Evolutionary conservation across 805 yeast genomes (phyloP).

Genomic region (Kuraishia capsulata): DNA sequence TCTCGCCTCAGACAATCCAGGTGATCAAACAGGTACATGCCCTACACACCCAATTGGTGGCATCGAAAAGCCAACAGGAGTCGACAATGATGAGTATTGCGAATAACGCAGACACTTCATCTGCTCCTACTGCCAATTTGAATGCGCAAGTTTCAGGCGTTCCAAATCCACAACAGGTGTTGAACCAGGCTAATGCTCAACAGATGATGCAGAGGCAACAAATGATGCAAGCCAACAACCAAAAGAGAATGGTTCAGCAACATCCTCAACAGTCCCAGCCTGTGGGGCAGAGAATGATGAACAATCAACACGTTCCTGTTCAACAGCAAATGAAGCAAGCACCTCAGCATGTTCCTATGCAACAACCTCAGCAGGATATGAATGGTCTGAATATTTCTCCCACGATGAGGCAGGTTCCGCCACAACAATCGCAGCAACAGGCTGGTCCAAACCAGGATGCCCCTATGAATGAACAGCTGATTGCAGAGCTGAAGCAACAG

Average conservation of each 20-base stretch:
- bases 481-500: conserved; percentile 15
- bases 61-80: conserved; percentile 6
- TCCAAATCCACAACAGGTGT: conserved; percentile 3
- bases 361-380: background rate
- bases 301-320: background rate
- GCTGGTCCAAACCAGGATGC: background rate
- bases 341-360: background rate
- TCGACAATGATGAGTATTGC: conserved; percentile 11
- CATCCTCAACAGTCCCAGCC: background rate
- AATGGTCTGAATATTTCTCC: background rate
- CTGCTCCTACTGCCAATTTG: background rate
- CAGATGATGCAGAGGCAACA: conserved; percentile 7
- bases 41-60: conserved; percentile 16
- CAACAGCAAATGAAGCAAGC: background rate
- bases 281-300: background rate
- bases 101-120: background rate
- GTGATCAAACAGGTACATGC: conserved; percentile 59
- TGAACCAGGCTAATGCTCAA: conserved; percentile 7
- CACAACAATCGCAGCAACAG: background rate
- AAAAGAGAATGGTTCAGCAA: background rate
- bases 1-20: conserved; percentile 50
- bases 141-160: background rate
- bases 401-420: background rate
- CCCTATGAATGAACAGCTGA: conserved; percentile 2
- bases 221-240: conserved; percentile 1